Base-by-base conservation (phyloP, 768 basidiomycete genomes). In the Glaciozyma antarctica region DNA sequence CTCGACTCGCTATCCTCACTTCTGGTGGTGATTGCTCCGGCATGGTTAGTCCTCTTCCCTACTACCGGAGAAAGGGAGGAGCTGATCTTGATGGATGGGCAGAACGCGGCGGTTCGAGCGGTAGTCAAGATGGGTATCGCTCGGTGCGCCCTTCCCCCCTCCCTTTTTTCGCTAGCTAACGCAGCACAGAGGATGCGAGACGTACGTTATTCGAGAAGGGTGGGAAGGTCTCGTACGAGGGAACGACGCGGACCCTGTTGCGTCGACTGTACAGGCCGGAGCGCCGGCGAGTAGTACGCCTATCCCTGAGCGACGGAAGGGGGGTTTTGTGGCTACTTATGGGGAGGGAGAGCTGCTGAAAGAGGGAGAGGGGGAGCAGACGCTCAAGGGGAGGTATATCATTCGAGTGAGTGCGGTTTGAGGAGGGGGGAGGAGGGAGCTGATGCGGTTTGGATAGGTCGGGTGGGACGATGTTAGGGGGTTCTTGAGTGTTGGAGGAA, bases 381-480 rank as follows among this genome's bases (percentile, higher is more conserved):
- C 85, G 5, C 82, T 99, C 73, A 92, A 89, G 74, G 91, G 90
- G 2, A 81, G 87, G 57, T 90, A 95, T 77, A 95, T 98, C 71
- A 87, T 98, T 26, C 82, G 90, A 61, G 70, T 71, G 38, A 47
- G 70, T 62, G 28, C n/a, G 3, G 28, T 8, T 26, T 28, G 17
- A 32, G 1, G 30, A 26, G 19, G 16, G 38, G 24, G 26, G 28
- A 16, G 64, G 65, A 22, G 52, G 49, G 3, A 21, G 24, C 53
- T 62, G 57, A 63, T 34, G 16, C 10, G 12, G 28, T 13, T 63
- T 45, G 64, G 62, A 21, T 67, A 73, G 62, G 94, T 94, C 3
- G 95, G 95, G 15, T 98, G 93, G 87, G 95, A 99, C 75, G 95
- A 99, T 76, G 94, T 98, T 41, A 81, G 90, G 55, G 90, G 90